A percentile compares a stretch with the other conserved stretches of the same genome.
Conservation (phyloP, 805 yeast genomes). For the Candida patagonica region DNA sequence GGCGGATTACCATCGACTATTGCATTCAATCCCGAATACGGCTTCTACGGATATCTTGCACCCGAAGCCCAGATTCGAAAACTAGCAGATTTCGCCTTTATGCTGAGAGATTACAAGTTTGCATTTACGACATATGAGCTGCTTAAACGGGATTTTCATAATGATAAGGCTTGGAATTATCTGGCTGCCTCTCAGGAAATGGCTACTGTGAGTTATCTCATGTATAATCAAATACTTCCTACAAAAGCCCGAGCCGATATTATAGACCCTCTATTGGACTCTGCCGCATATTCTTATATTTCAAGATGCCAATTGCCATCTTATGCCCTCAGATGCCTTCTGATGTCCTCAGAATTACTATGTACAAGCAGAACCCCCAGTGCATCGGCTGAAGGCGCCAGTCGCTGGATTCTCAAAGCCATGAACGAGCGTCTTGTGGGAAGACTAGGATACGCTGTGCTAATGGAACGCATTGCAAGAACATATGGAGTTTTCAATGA, state of each 20-base stretch:
- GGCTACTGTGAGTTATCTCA: constrained; percentile 62
- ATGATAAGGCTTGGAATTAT: constrained; percentile 72
- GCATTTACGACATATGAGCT: constrained; percentile 80
- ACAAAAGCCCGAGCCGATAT: constrained; percentile 43
- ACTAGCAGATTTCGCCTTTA: constrained; percentile 86
- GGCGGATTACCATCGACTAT: neutral
- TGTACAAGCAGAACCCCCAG: constrained; percentile 33
- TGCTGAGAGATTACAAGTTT: constrained; percentile 79
- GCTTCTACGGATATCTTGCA: constrained; percentile 50
- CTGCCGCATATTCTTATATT: constrained; percentile 62
- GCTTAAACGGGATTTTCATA: constrained; percentile 63
- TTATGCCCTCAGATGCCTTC: constrained; percentile 58
- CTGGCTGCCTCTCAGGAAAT: constrained; percentile 84
- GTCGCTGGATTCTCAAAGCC: constrained; percentile 37
- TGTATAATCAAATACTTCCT: constrained; percentile 35
- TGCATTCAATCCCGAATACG: constrained; percentile 33
- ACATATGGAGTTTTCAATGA: constrained; percentile 34
- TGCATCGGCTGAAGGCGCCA: constrained; percentile 37
- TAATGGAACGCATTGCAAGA: constrained; percentile 45
- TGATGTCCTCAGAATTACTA: constrained; percentile 65
- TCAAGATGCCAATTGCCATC: constrained; percentile 63
- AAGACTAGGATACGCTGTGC: constrained; percentile 38
- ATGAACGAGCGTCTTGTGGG: constrained; percentile 32
- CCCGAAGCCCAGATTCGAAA: constrained; percentile 70
- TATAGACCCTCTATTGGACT: constrained; percentile 55